These are phyloP conservation scores for Hanseniaspora taiwanica DNA, from an alignment of 805 yeast genomes.

Conservation along the genomic window DNA sequence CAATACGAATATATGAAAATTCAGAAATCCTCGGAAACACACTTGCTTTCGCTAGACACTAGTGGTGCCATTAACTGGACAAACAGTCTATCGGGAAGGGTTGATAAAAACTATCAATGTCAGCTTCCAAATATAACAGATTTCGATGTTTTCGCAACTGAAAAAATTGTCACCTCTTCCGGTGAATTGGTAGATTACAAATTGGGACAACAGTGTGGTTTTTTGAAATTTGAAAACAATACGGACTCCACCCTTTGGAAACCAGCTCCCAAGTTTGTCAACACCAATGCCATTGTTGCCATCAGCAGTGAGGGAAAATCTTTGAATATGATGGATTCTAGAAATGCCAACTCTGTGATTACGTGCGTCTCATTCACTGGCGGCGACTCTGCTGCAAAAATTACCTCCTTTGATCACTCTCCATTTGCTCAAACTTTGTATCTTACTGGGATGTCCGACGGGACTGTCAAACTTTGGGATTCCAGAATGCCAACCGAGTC, in stretches of 20 bases:
- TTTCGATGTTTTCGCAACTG: neutral
- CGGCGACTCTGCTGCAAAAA: constrained; percentile 7
- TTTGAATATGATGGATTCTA: neutral
- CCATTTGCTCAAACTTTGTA: constrained; percentile 17
- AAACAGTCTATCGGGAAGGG: neutral
- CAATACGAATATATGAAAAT: neutral
- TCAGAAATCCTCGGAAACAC: neutral
- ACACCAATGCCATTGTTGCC: neutral
- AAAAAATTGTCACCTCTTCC: neutral
- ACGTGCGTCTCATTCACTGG: neutral
- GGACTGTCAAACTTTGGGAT: constrained; percentile 24
- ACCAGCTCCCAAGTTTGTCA: neutral
- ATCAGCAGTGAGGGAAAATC: neutral
- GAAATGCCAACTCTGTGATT: neutral
- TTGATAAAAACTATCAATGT: neutral
- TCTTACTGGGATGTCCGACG: constrained; percentile 21
- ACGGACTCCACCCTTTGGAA: neutral
- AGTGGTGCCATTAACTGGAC: constrained; percentile 20
- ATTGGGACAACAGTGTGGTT: neutral
- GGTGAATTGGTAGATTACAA: neutral
- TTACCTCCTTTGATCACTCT: constrained; percentile 19
- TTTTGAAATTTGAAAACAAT: neutral
- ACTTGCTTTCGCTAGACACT: constrained; percentile 16
- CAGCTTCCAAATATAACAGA: neutral
- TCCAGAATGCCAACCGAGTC: constrained; percentile 17